Conservation (phyloP, 371 early-diverging fungal species). For the Zychaea mexicana region DNA sequence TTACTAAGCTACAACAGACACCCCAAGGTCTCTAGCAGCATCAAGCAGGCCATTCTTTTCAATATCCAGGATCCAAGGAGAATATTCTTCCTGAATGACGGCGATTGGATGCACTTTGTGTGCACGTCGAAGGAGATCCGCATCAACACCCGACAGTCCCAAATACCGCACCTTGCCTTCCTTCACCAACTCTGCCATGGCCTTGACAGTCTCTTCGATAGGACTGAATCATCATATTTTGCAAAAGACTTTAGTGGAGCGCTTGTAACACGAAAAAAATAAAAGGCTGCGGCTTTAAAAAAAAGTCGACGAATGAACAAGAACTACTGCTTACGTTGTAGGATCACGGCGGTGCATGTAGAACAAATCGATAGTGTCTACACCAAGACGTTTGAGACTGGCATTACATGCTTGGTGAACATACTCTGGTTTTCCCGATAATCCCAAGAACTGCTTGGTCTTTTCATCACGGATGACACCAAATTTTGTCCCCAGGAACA, state of each 20-base stretch:
- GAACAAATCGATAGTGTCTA: conserved; percentile 59
- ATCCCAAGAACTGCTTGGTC: conserved; percentile 24
- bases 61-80: conserved; percentile 56
- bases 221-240: conserved; percentile 28
- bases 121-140: conserved; percentile 57
- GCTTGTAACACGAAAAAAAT: neutral
- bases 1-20: conserved; percentile 57
- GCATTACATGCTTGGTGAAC: conserved; percentile 45
- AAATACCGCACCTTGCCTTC: conserved; percentile 62
- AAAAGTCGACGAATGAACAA: conserved; percentile 5
- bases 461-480: conserved; percentile 25
- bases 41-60: conserved; percentile 55
- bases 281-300: neutral
- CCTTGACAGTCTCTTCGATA: conserved; percentile 59
- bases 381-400: conserved; percentile 45
- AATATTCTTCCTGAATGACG: conserved; percentile 58
- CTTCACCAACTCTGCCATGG: conserved; percentile 64
- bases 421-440: conserved; percentile 53
- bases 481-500: conserved; percentile 56
- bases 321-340: conserved; percentile 7
- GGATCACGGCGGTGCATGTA: conserved; percentile 60
- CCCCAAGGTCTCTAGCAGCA: conserved; percentile 58
- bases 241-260: neutral
- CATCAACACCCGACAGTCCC: conserved; percentile 62
- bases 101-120: conserved; percentile 67